phyloP scores from a whole-genome alignment of 768 basidiomycete species.

The Tubosaeta brunneosetosa region DNA sequence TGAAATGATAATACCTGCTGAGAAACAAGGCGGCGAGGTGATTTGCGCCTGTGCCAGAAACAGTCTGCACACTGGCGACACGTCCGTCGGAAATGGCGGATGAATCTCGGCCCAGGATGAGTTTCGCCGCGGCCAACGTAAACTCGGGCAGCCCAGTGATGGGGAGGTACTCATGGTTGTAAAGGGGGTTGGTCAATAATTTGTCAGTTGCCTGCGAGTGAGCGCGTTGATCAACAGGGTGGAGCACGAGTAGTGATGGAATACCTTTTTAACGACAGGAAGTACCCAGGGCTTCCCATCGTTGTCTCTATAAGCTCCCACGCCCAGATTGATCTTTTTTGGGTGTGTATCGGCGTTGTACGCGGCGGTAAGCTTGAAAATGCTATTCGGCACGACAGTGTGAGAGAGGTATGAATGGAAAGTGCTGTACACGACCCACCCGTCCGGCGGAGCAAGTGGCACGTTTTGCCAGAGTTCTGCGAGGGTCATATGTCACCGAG shows the following conservation, averaged over 20 bases:
- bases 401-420: constrained; percentile 1
- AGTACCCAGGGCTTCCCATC: constrained; percentile 87
- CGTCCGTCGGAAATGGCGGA: constrained; percentile 66
- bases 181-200: constrained; percentile 59
- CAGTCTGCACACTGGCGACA: constrained; percentile 82
- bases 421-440: constrained; percentile 37
- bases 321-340: constrained; percentile 86
- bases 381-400: constrained; percentile 42
- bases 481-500: not conserved
- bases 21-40: constrained; percentile 89
- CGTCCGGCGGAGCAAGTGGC: constrained; percentile 82
- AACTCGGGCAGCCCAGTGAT: constrained; percentile 86
- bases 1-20: constrained; percentile 70
- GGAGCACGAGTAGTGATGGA: constrained; percentile 6
- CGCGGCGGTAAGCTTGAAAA: constrained; percentile 86
- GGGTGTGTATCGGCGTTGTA: constrained; percentile 76
- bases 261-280: constrained; percentile 84
- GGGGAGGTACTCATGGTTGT: constrained; percentile 92
- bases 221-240: constrained; percentile 1
- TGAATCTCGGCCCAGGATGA: constrained; percentile 75
- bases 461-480: constrained; percentile 72
- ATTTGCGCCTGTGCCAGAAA: constrained; percentile 95
- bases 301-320: constrained; percentile 90
- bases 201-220: constrained; percentile 61
- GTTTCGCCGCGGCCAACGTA: constrained; percentile 72